phyloP scores from a whole-genome alignment of 805 yeast genomes.

The Wickerhamiella brachini region DNA sequence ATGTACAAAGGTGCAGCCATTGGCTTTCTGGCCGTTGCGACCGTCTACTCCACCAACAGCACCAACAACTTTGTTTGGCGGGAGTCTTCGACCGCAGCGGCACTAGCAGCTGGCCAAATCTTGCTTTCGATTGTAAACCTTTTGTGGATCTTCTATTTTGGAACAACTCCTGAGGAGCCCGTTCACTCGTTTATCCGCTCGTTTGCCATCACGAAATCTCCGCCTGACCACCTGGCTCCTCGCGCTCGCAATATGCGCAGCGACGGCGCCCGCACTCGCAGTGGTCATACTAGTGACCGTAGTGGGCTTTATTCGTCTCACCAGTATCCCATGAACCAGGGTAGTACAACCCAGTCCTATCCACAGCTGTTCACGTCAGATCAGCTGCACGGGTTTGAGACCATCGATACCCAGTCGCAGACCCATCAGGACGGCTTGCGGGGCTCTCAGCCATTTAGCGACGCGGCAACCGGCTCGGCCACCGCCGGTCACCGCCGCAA shows the following conservation, averaged over 20 bases:
- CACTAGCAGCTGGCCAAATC: constrained; percentile 89
- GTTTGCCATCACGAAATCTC: constrained; percentile 34
- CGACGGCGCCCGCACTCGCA: not conserved
- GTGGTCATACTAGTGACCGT: constrained; percentile 2
- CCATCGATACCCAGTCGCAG: constrained; percentile 18
- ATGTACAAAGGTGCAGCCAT: constrained; percentile 44
- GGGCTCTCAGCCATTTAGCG: not conserved
- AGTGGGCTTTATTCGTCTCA: constrained; percentile 1
- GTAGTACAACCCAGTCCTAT: not conserved
- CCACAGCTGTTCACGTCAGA: constrained; percentile 25
- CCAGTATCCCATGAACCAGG: not conserved
- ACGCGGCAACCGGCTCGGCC: not conserved
- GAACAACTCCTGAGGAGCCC: constrained; percentile 83
- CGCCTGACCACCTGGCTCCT: not conserved
- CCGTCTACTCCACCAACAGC: constrained; percentile 73
- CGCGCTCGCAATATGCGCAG: not conserved
- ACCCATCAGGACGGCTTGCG: not conserved
- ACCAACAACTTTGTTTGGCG: constrained; percentile 68
- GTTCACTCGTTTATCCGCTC: constrained; percentile 75
- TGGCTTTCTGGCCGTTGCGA: constrained; percentile 52
- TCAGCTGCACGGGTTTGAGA: constrained; percentile 29
- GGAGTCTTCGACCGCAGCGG: constrained; percentile 49
- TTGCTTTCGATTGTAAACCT: constrained; percentile 68
- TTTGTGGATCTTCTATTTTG: constrained; percentile 78
- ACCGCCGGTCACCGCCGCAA: not conserved